Base-by-base conservation (phyloP, 208 protist genomes). In the Leishmania martiniquensis region DNA sequence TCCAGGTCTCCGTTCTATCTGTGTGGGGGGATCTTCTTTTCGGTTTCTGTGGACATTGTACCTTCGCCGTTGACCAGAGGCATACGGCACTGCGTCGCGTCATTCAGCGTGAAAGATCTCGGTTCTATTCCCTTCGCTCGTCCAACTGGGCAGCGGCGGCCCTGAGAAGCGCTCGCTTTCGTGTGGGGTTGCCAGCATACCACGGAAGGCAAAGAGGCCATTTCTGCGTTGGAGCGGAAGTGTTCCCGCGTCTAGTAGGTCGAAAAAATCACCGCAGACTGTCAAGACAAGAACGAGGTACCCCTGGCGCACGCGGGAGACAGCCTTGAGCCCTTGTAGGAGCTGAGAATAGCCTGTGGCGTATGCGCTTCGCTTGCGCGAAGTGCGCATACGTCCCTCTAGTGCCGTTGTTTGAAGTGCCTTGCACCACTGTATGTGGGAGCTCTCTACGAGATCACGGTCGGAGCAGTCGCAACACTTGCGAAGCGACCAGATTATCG, bases 391-490 rank as follows among this genome's bases (percentile, higher is more conserved):
- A 6, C 52, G 25, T 25, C 49, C 3, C 13, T 17, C 15, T 2
- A 39, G 25, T 39, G 70, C 25, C n/a, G 42, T 44, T 20, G 60
- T 49, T 59, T 47, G 60, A 3, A 84, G 69, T 0, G 20, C 55
- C 10, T 73, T 72, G 4, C 37, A 45, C 75, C 80, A 76, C 47
- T 77, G 74, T 25, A 84, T 70, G 17, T 60, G 62, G 1, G 57
- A 32, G 62, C 73, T 84, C 47, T 79, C 80, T 29, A 60, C 34
- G 51, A 84, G 47, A 37, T 84, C 80, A 17, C 69, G 67, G 60
- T 84, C 80, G 37, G 22, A 2, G 75, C 68, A 77, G 15, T 63
- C 51, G 44, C 80, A 80, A 32, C 69, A 84, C 62, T 65, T n/a
- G 29, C 39, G 25, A 17, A 84, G 68, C n/a, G 75, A 80, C 67